These are phyloP conservation scores for Porcisia deanei DNA, from an alignment of 208 protist species.

Conservation along the genomic window DNA sequence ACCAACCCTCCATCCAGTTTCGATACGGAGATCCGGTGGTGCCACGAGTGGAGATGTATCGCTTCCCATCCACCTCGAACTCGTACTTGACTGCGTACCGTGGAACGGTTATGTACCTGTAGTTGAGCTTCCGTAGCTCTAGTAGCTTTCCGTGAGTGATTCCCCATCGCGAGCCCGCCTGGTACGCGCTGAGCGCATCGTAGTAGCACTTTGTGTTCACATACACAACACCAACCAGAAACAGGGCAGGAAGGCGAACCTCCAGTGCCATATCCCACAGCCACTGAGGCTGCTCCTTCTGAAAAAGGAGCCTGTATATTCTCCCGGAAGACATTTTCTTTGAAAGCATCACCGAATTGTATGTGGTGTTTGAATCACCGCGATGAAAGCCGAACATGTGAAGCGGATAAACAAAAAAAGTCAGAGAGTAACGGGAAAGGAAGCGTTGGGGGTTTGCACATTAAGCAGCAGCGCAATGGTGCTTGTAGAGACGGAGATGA, in stretches of 20 bases:
- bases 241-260: slow-evolving; percentile 72
- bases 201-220: slow-evolving; percentile 86
- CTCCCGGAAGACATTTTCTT: slow-evolving; percentile 59
- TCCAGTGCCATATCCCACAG: slow-evolving; percentile 88
- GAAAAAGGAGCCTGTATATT: slow-evolving; percentile 68
- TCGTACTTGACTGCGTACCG: slow-evolving; percentile 86
- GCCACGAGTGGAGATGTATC: slow-evolving; percentile 72
- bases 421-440: not conserved
- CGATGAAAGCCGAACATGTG: slow-evolving; percentile 8
- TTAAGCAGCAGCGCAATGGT: no score
- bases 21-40: slow-evolving; percentile 86
- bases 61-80: slow-evolving; percentile 83
- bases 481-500: not conserved
- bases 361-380: not conserved
- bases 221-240: slow-evolving; percentile 60
- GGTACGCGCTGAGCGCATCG: slow-evolving; percentile 67
- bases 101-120: slow-evolving; percentile 84
- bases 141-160: slow-evolving; percentile 77
- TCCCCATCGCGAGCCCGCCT: slow-evolving; percentile 68
- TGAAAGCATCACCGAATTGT: not conserved
- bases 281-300: slow-evolving; percentile 83
- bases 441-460: not conserved
- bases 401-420: slow-evolving; percentile 3
- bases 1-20: slow-evolving; percentile 75
- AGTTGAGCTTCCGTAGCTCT: slow-evolving; percentile 87